A percentile compares a stretch with the other conserved stretches of the same genome.
Evolutionary conservation across 345 rosid species (phyloP).

Genomic region (Crucihimalaya himalaica): DNA sequence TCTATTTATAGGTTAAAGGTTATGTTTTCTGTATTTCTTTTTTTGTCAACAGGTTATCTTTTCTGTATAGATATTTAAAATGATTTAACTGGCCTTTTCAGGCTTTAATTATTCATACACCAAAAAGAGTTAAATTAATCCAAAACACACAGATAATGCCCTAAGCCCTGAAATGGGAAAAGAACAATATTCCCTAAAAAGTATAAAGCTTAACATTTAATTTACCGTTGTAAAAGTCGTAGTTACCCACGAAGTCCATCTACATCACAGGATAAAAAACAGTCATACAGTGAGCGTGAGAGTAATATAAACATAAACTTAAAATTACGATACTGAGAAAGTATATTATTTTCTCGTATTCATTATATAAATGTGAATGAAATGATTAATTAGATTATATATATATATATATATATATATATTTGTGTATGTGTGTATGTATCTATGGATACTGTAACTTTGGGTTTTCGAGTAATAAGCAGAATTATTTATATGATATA

Average conservation of each 20-base stretch:
- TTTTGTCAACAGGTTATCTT: not conserved
- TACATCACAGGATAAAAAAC: conserved; percentile 23
- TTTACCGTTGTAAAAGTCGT: conserved; percentile 52
- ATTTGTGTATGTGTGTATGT: no score
- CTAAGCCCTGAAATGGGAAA: not conserved
- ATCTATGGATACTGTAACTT: not conserved
- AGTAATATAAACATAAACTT: not conserved
- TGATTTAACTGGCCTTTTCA: conserved; percentile 4
- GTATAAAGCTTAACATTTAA: not conserved
- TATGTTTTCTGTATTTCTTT: not conserved
- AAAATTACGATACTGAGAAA: not conserved
- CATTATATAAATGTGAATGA: not conserved
- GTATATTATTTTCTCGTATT: not conserved
- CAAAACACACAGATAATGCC: not conserved
- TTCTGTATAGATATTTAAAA: not conserved
- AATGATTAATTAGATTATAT: not conserved
- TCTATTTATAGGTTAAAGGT: not conserved
- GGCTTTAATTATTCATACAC: not conserved
- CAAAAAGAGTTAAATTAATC: not conserved
- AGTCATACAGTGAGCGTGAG: not conserved
- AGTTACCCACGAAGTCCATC: conserved; percentile 51
- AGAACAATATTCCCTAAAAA: not conserved
- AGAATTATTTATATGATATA: not conserved
- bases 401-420: not conserved
- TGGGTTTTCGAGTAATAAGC: not conserved